phyloP scores from a whole-genome alignment of 164 flowering plant species.

The Stephania yunnanensis region DNA sequence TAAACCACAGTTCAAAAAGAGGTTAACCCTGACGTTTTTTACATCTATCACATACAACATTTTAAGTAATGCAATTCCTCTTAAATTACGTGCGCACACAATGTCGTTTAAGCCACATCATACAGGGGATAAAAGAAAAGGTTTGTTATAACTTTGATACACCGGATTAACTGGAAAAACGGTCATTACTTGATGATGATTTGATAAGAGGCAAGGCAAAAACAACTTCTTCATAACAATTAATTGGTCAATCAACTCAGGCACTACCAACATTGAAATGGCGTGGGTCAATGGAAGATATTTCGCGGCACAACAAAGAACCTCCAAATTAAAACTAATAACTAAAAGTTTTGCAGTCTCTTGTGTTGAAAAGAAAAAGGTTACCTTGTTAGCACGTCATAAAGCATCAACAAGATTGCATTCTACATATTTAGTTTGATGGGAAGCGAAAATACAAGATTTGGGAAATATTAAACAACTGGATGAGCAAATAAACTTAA shows the following conservation, averaged over 20 bases:
- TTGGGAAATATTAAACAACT: constrained; percentile 69
- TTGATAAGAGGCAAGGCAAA: constrained; percentile 41
- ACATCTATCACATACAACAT: too few relatives aligned
- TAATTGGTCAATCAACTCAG: constrained; percentile 13
- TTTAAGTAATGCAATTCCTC: too few relatives aligned
- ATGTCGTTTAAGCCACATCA: not conserved
- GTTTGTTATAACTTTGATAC: not conserved
- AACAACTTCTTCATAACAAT: constrained; percentile 7
- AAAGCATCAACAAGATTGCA: not conserved
- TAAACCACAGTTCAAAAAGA: too few relatives aligned
- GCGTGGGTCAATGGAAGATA: constrained; percentile 49
- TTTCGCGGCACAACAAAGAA: constrained; percentile 65
- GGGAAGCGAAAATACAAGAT: constrained; percentile 24
- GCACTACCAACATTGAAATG: constrained; percentile 64
- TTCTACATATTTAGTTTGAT: not conserved
- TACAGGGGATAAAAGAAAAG: not conserved
- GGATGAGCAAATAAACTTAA: constrained; percentile 40
- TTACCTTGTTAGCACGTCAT: not conserved
- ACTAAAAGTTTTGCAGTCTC: constrained; percentile 49
- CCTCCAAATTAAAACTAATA: constrained; percentile 56
- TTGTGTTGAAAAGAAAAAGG: constrained; percentile 38
- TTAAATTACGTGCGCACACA: too few relatives aligned
- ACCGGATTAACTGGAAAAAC: not conserved
- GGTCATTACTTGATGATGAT: constrained; percentile 54
- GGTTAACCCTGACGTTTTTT: too few relatives aligned